phyloP scores from a whole-genome alignment of 805 yeast species.

The Torulaspora franciscae region DNA sequence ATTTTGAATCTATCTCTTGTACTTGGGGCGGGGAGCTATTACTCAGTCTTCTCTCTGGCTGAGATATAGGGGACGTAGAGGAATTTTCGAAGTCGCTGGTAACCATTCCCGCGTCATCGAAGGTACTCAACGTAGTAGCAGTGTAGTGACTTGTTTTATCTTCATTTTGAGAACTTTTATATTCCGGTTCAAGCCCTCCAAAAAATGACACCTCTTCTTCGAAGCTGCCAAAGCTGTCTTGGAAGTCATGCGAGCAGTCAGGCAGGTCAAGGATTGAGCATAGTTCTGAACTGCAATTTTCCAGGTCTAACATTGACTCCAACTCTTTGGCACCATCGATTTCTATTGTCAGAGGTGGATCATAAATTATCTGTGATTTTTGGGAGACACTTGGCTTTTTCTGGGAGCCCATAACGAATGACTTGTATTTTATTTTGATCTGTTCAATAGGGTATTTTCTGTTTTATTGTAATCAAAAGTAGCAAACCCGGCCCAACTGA shows the following conservation, averaged over 20 bases:
- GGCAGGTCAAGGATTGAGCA: conserved; percentile 13
- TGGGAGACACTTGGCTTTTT: neutral
- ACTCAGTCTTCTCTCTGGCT: neutral
- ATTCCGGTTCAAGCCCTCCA: conserved; percentile 2
- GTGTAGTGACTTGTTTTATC: conserved; percentile 12
- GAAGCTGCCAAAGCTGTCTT: conserved; percentile 3
- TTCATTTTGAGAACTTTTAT: neutral
- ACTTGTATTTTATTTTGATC: neutral
- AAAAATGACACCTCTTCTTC: conserved; percentile 7
- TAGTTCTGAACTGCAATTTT: conserved; percentile 8
- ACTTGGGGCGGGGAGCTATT: neutral
- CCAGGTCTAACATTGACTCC: conserved; percentile 8
- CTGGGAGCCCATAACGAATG: conserved; percentile 2
- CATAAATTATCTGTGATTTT: conserved; percentile 3
- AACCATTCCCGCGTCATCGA: conserved; percentile 10
- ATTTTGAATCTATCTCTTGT: neutral
- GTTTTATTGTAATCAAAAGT: neutral
- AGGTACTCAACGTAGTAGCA: conserved; percentile 6
- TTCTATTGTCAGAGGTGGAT: conserved; percentile 10
- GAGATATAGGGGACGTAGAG: conserved; percentile 10
- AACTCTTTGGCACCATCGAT: conserved; percentile 5
- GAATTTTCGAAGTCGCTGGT: conserved; percentile 12
- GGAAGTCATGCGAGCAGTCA: conserved; percentile 3
- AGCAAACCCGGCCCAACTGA: neutral
- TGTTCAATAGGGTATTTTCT: neutral